Evolutionary conservation across 768 basidiomycete species (phyloP), one percentile per base, ranked within the genome.

Genomic region (Kockovaella imperatae): DNA sequence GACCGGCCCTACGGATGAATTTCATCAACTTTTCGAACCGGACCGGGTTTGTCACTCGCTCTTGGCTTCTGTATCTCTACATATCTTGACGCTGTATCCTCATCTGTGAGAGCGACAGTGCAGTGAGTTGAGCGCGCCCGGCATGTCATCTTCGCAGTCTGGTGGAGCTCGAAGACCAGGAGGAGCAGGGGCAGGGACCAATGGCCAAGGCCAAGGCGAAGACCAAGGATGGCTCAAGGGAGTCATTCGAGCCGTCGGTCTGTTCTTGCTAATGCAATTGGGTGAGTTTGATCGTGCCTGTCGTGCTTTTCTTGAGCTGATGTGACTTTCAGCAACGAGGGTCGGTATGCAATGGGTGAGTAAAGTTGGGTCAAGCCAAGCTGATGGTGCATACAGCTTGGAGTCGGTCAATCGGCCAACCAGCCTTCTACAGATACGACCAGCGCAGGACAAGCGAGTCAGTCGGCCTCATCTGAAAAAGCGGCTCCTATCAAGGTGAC

Each of bases 301-400:
- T 14, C 14, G 18, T 20, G 18, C 23, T 14, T 20, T 34, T 7
- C 20, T 2, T 28, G 30, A 40, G 31, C 35, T 25, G 20, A 30
- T 1, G 15, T 38, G 45, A 52, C 38, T 11, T 29, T 11, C 39
- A 65, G 64, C 53, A 6, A 63, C 61, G 57, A 52, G 50, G 21
- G 63, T 63, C 41, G 64, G 64, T 7, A 57, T 61, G 54, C n/a
- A 53, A 46, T 62, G 60, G 35, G 64, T 67, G 36, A 50, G 61
- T 40, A 24, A 47, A 54, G 31, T 8, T 64, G 14, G 53, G 53
- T 11, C 8, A 39, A 41, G 21, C 45, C 41, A 59, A 39, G 25
- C 28, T 47, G 35, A 17, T 38, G 42, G 17, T 10, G 28, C 39
- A n/a, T n/a, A n/a, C n/a, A n/a, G n/a, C n/a, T n/a, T n/a, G n/a